These are phyloP conservation scores for Kodamaea neixiangensis DNA, from an alignment of 805 yeast genomes.

Conservation along the genomic window DNA sequence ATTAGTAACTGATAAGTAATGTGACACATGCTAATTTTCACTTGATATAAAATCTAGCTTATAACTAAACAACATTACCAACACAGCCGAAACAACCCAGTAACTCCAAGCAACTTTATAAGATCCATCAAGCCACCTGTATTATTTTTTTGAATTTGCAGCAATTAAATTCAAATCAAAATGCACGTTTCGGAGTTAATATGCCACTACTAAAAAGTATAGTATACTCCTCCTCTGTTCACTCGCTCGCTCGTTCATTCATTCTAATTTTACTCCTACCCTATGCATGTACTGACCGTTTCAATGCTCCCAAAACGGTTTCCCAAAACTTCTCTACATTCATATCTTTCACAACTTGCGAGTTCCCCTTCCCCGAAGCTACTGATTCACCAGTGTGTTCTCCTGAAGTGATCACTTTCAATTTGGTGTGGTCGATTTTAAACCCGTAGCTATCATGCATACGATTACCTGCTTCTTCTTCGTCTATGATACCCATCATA, in stretches of 20 bases:
- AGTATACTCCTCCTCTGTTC: too few species aligned
- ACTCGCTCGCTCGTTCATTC: too few species aligned
- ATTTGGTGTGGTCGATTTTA: slow-evolving; percentile 25
- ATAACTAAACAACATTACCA: too few species aligned
- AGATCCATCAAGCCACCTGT: neutral
- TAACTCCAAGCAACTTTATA: neutral
- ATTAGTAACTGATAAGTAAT: too few species aligned
- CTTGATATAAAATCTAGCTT: too few species aligned
- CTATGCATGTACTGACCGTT: neutral
- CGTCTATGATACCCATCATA: slow-evolving; percentile 47
- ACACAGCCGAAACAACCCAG: neutral
- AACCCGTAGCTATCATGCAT: slow-evolving; percentile 18
- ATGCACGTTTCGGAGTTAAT: neutral
- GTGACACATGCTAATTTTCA: too few species aligned
- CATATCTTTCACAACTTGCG: slow-evolving; percentile 11
- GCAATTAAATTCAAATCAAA: neutral
- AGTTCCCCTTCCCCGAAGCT: slow-evolving; percentile 7
- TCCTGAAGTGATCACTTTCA: slow-evolving; percentile 30
- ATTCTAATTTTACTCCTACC: neutral
- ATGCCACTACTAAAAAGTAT: too few species aligned
- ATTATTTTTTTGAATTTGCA: neutral
- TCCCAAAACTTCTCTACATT: slow-evolving; percentile 15
- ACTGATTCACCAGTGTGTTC: slow-evolving; percentile 33
- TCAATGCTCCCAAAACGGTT: neutral
- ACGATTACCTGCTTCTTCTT: slow-evolving; percentile 13